Evolutionary conservation across 129 eudicot genomes (phyloP).

Genomic region (Helianthus annuus): DNA sequence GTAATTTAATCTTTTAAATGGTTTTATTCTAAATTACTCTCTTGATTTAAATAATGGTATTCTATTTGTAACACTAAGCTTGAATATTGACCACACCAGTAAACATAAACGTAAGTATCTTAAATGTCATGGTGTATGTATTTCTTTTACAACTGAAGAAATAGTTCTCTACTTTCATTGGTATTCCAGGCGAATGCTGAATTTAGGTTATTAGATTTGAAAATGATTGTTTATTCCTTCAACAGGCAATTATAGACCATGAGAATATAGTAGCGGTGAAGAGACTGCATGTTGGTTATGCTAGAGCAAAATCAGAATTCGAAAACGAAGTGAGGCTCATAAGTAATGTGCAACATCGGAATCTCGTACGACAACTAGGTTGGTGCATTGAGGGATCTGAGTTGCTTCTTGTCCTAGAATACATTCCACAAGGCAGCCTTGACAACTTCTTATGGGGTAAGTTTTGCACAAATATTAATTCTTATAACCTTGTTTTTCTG

Average conservation of each 20-base stretch:
- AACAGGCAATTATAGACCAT: constrained; percentile 47
- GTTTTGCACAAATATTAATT: not conserved
- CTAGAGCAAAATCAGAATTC: constrained; percentile 46
- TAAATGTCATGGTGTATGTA: not conserved
- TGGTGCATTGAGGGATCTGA: constrained; percentile 54
- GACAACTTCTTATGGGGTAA: constrained; percentile 60
- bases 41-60: not conserved
- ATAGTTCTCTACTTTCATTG: not conserved
- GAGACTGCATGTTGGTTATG: constrained; percentile 30
- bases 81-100: not conserved
- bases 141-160: not conserved
- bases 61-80: not conserved
- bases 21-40: not conserved
- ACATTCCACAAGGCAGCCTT: constrained; percentile 67
- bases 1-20: constrained; percentile 2
- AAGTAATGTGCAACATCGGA: constrained; percentile 64
- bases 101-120: not conserved
- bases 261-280: constrained; percentile 55
- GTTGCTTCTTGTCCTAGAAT: constrained; percentile 56
- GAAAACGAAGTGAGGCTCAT: constrained; percentile 59
- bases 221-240: not conserved
- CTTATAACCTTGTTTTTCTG: not conserved
- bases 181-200: not conserved
- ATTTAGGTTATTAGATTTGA: not conserved
- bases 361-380: constrained; percentile 60